Base-by-base conservation (phyloP, 106 monocot genomes). In the Gastrodia elata region DNA sequence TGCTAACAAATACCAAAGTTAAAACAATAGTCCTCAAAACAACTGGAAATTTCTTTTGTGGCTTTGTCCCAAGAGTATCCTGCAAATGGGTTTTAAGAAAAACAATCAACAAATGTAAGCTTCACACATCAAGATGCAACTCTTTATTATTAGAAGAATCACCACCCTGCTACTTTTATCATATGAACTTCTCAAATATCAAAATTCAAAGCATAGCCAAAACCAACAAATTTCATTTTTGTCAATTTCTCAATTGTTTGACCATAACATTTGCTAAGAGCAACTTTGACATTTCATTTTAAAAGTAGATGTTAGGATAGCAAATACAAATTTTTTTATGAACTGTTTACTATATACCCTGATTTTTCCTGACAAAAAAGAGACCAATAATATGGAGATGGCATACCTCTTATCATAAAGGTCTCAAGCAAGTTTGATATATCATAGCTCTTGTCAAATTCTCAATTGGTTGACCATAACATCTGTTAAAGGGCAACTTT, bases 1-100 rank as follows among this genome's bases (percentile, higher is more conserved):
- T 73, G 40, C 79, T 79, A 6, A 86, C 76, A 79, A 86, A 79
- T 3, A 74, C 74, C 56, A 89, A 68, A 10, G 52, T 37, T 42
- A 89, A 55, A 58, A 89, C 84, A 49, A 82, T 68, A 79, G 82
- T 82, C 77, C 79, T 73, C 41, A 82, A 68, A 2, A 64, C 65
- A 18, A 77, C 69, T 2, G 79, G 77, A 46, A 74, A 74, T 73
- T 80, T 89, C 82, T 84, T 89, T 13, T 73, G 77, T 58, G 84
- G 26, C 56, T 82, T 89, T 68, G 78, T 64, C 36, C 75, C 44
- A 34, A 82, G 37, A n/a, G 22, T 33, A 65, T 82, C 82, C 89
- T 89, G 86, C 30, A 67, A 67, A 37, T 67, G 37, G 37, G 37
- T 8, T 69, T 25, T 39, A 40, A 69, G 22, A 39, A 5, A 26